Evolutionary conservation across 495 filamentous ascomycete species (phyloP), one percentile per base, ranked within the genome.

Genomic region (Letharia columbiana): DNA sequence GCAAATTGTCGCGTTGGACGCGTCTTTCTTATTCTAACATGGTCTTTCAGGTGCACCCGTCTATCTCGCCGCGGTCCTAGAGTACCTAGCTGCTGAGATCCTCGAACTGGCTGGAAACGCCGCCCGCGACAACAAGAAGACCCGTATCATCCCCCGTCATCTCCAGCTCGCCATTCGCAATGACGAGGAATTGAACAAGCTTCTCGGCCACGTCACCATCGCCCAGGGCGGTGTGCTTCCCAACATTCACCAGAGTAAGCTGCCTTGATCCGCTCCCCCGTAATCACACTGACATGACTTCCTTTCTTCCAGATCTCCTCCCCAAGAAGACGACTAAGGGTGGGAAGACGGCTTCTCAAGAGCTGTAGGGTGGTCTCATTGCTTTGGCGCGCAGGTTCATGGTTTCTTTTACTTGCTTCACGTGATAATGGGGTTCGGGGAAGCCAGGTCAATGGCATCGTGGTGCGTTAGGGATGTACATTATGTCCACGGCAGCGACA

Each of bases 41-140:
- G 65, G 61, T 62, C 65, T 66, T 68, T 61, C 71, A 85, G 83
- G 92, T 85, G 94, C 94, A 72, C 94, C 94, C 70, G 94, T 98
- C 75, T 98, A 98, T 76, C 89, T 98, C 71, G 94, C 94, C 70
- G 94, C 94, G 63, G 94, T 98, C 59, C 88, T 98, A 62, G 94
- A 98, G 81, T 98, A 98, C 77, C 82, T 98, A 67, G 97, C 94
- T 65, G 94, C 94, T 69, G 94, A 98, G 87, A 95, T 98, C 52
- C 89, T 98, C 71, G 94, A 98, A 74, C 86, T 98, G 66, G 94
- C 94, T 73, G 94, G 94, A 73, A 98, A 98, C 77, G 94, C 94
- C 70, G 94, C 94, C 66, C 93, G 94, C 76, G 94, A 98, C 81
- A 98, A 98, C 89, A 98, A 98, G 91, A 98, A 97, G 88, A 98